Base-by-base conservation (phyloP, 2,329 filamentous ascomycete genomes). In the Allantophomopsis cytisporea region DNA sequence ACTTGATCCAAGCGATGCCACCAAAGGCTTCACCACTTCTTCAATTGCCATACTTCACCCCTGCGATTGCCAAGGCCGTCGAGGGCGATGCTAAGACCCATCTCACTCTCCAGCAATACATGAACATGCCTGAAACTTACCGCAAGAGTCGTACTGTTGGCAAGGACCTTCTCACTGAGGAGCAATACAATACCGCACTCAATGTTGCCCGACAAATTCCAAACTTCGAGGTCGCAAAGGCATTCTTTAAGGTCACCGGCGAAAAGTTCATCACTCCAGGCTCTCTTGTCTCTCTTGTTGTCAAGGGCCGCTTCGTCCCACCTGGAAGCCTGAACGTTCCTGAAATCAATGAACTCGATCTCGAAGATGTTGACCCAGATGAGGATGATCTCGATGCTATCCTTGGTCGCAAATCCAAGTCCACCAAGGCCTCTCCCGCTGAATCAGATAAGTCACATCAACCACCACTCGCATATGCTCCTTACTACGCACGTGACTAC, bases 211-310 rank as follows among this genome's bases (percentile, higher is more conserved):
- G 77, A 50, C 85, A 95, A 61, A 70, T 98, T 20, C 91, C 91
- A 2, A 74, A 77, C 46, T 69, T 98, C 40, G 74, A 83, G 42
- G 77, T 98, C 10, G 85, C 86, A 54, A 93, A 87, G 64, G 85
- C 87, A 7, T 98, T 94, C 63, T 98, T 98, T 76, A 98, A 98
- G 69, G 93, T 98, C 35, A 80, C 86, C 39, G 91, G 91, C 55
- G 93, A 98, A 63, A 84, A 83, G 48, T 83, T 81, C 58, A 85
- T 98, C 54, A 94, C 89, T 23, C 88, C 91, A 6, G 85, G 83
- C 42, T 94, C 87, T 41, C 73, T 98, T 31, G 89, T 96, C 16
- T 89, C 88, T 45, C 80, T 98, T 21, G 86, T 98, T 38, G 77
- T 98, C 57, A 98, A 98, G 67, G 87, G 83, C 23, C 86, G 91